Evolutionary conservation across 1,139 yeast genomes (phyloP).

Genomic region (Yamadazyma conglobata): DNA sequence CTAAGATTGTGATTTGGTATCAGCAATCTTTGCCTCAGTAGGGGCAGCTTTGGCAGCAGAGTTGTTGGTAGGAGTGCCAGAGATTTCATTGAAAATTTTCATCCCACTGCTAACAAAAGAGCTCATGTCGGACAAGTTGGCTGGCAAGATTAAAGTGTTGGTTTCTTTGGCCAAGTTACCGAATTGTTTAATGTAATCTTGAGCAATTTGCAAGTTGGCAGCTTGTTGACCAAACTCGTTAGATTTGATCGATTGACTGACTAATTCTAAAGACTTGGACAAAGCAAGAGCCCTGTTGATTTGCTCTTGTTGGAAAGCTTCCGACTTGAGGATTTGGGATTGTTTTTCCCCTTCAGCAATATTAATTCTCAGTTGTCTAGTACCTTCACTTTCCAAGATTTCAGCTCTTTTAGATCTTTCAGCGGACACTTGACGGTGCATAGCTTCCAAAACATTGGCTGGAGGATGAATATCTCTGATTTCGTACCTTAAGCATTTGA

Average conservation of each 20-base stretch:
- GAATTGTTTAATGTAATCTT: conserved; percentile 77
- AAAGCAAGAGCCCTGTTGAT: conserved; percentile 76
- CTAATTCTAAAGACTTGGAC: conserved; percentile 61
- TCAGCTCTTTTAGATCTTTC: conserved; percentile 86
- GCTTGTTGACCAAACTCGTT: conserved; percentile 76
- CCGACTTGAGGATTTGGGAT: conserved; percentile 66
- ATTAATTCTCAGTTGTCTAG: conserved; percentile 72
- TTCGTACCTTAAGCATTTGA: conserved; percentile 78
- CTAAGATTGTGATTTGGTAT: no score
- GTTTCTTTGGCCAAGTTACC: conserved; percentile 80
- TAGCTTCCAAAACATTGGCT: conserved; percentile 78
- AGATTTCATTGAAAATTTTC: conserved; percentile 63
- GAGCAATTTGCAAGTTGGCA: conserved; percentile 76
- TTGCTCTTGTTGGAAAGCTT: conserved; percentile 59
- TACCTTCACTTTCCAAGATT: conserved; percentile 83
- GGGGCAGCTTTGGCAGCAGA: no score
- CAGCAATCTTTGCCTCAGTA: no score
- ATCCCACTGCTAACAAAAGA: conserved; percentile 74
- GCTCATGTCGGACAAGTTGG: conserved; percentile 72
- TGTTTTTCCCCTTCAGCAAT: conserved; percentile 80
- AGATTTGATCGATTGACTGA: conserved; percentile 64
- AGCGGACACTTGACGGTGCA: conserved; percentile 88
- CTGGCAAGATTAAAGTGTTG: conserved; percentile 74
- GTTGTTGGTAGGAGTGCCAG: conserved; percentile 6
- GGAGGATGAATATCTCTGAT: conserved; percentile 90